phyloP scores from a whole-genome alignment of 331 rosid species.

The Malus hybrid region DNA sequence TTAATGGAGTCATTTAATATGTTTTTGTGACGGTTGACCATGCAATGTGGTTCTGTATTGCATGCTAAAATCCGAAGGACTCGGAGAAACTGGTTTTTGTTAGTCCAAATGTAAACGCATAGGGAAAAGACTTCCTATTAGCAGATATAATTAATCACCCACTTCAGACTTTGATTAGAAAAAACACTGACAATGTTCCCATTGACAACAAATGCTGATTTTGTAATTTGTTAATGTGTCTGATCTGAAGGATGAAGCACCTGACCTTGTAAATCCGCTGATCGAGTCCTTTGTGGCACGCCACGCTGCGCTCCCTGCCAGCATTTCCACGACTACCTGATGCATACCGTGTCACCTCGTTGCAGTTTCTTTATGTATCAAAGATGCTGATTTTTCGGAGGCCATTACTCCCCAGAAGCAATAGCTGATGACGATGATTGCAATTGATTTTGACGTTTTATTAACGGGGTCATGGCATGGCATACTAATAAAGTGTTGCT shows the following conservation, averaged over 20 bases:
- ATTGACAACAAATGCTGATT: conserved; percentile 8
- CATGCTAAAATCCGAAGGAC: background rate
- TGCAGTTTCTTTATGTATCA: conserved; percentile 22
- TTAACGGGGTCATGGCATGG: background rate
- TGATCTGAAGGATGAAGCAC: conserved; percentile 81
- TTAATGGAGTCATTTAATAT: background rate
- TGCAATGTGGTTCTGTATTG: background rate
- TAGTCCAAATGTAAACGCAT: background rate
- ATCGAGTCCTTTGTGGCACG: conserved; percentile 83
- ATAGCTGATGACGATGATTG: background rate
- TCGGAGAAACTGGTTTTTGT: background rate
- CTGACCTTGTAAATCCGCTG: conserved; percentile 81
- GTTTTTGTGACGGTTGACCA: background rate
- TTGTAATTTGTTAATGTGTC: conserved; percentile 11
- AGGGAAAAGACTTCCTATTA: background rate
- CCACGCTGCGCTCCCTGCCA: conserved; percentile 49
- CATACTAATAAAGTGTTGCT: background rate
- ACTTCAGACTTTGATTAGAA: background rate
- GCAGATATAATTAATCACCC: background rate
- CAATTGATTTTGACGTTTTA: background rate
- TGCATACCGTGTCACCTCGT: conserved; percentile 8
- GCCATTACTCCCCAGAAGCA: background rate
- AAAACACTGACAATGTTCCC: background rate
- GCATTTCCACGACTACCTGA: conserved; percentile 23
- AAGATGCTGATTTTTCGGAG: background rate